phyloP scores from a whole-genome alignment of 1,284 basidiomycete species.

The Boletus calvinii region DNA sequence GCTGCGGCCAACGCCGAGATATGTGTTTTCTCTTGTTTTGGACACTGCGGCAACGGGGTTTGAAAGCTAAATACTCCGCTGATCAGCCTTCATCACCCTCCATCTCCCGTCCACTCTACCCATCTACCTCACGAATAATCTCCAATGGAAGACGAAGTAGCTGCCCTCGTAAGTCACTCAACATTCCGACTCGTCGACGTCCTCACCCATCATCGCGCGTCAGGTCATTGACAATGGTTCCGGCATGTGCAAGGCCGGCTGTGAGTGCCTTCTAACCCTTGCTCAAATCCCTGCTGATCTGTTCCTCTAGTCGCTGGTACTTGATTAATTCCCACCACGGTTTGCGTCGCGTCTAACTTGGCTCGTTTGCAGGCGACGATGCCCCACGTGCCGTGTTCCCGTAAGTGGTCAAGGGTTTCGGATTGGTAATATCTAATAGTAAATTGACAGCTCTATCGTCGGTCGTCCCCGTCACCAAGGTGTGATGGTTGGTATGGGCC shows the following conservation, averaged over 20 bases:
- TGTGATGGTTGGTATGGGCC: constrained; percentile 83
- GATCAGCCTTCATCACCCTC: constrained; percentile 21
- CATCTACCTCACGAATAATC: constrained; percentile 20
- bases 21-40: constrained; percentile 21
- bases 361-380: constrained; percentile 57
- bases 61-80: constrained; percentile 26
- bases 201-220: neutral
- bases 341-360: constrained; percentile 12
- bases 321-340: neutral
- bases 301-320: constrained; percentile 28
- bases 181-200: neutral
- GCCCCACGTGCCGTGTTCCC: constrained; percentile 77
- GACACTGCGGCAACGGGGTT: constrained; percentile 17
- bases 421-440: constrained; percentile 10
- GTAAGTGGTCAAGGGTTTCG: constrained; percentile 37
- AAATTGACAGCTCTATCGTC: constrained; percentile 65
- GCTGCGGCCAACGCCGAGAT: constrained; percentile 1
- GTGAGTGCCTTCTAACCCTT: constrained; percentile 29
- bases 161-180: constrained; percentile 39
- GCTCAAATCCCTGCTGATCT: constrained; percentile 7
- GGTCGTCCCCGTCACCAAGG: constrained; percentile 85
- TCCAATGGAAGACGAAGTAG: constrained; percentile 46
- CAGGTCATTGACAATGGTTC: constrained; percentile 65
- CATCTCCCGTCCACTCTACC: constrained; percentile 17
- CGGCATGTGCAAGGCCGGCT: constrained; percentile 74